Evolutionary conservation across 805 yeast species (phyloP).

Genomic region (Candida berthetii): DNA sequence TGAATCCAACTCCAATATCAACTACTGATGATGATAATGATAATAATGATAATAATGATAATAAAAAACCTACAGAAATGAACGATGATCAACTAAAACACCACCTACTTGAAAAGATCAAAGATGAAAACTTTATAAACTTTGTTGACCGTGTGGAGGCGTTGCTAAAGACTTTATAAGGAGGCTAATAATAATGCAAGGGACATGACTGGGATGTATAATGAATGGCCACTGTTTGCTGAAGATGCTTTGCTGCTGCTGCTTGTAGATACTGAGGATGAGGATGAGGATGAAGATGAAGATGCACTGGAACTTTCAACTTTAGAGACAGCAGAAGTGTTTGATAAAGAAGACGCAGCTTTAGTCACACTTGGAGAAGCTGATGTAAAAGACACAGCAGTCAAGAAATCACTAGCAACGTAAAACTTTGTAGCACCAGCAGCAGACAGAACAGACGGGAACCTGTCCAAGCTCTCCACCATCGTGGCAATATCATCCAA

Average conservation of each 20-base stretch:
- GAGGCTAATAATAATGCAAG: constrained; percentile 7
- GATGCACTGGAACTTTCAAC: constrained; percentile 1
- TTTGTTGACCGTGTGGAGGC: constrained; percentile 9
- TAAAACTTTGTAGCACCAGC: constrained; percentile 15
- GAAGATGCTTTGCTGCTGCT: neutral
- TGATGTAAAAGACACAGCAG: neutral
- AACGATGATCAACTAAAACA: constrained; percentile 12
- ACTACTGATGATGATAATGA: no score
- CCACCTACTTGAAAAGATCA: constrained; percentile 13
- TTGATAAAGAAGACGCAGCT: constrained; percentile 3
- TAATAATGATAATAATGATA: no score
- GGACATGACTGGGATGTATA: constrained; percentile 8
- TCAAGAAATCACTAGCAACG: constrained; percentile 15
- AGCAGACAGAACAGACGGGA: constrained; percentile 6
- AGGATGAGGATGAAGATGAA: neutral
- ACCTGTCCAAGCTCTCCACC: constrained; percentile 22
- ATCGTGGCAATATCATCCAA: constrained; percentile 28
- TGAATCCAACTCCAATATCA: constrained; percentile 4
- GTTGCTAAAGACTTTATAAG: neutral
- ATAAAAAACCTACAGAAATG: constrained; percentile 1
- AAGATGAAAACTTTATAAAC: constrained; percentile 15
- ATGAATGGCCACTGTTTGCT: constrained; percentile 1
- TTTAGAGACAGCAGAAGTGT: constrained; percentile 1
- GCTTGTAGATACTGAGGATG: neutral
- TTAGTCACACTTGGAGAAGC: neutral